Conservation (phyloP, 2,329 filamentous ascomycete genomes). For the Colletotrichum horii region DNA sequence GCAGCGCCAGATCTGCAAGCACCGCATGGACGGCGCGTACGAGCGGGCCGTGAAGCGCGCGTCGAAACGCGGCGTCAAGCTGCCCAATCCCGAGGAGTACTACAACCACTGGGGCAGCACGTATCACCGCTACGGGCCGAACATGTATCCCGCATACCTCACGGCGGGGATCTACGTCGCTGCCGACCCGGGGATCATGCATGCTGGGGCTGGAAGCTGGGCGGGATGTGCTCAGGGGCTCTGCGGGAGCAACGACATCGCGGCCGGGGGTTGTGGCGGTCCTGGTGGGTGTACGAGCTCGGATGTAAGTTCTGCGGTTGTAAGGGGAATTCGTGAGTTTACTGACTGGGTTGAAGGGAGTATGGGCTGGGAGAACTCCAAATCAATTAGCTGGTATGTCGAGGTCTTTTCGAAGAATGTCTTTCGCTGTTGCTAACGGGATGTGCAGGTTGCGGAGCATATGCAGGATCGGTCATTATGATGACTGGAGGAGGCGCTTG, state of each 20-base stretch:
- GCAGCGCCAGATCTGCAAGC: conserved; percentile 37
- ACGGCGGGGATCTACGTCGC: conserved; percentile 52
- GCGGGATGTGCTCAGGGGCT: conserved; percentile 29
- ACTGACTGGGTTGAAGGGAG: neutral
- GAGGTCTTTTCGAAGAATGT: neutral
- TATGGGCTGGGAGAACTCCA: neutral
- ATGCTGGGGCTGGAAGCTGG: conserved; percentile 36
- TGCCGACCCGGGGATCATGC: conserved; percentile 41
- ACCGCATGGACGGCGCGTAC: conserved; percentile 60
- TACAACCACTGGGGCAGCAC: conserved; percentile 60
- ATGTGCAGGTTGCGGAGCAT: neutral
- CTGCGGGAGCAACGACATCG: conserved; percentile 34
- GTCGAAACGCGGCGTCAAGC: conserved; percentile 50
- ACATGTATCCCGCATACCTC: conserved; percentile 46
- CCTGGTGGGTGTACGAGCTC: conserved; percentile 33
- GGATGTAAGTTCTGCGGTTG: neutral
- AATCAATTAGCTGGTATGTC: neutral
- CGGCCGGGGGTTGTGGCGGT: conserved; percentile 49
- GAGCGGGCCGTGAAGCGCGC: conserved; percentile 56
- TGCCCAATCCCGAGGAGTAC: conserved; percentile 55
- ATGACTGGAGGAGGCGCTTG: neutral
- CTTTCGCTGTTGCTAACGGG: neutral
- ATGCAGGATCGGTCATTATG: neutral
- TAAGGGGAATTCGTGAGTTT: neutral
- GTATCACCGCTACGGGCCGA: conserved; percentile 55